Evolutionary conservation across 352 stramenopile species (phyloP).

Genomic region (Phytophthora hibernalis): DNA sequence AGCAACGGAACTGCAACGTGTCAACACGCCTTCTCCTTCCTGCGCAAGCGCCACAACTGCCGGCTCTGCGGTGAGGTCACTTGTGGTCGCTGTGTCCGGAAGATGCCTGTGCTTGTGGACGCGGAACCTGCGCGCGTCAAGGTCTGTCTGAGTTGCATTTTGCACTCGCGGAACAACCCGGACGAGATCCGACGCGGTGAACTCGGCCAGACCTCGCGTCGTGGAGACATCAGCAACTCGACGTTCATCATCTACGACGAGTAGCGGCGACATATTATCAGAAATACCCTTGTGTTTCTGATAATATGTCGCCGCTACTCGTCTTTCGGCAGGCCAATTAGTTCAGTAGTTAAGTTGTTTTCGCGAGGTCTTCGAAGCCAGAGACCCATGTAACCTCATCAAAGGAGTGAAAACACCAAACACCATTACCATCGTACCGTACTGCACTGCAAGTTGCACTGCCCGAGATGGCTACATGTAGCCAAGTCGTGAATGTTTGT

Average conservation of each 20-base stretch:
- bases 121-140: constrained; percentile 68
- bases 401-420: constrained; percentile 10
- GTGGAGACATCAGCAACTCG: constrained; percentile 57
- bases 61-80: constrained; percentile 73
- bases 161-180: constrained; percentile 68
- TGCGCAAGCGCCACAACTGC: constrained; percentile 81
- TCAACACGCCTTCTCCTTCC: constrained; percentile 77
- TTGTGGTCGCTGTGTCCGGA: constrained; percentile 77
- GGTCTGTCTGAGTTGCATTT: constrained; percentile 81
- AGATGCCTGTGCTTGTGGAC: constrained; percentile 75
- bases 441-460: neutral
- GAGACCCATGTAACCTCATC: constrained; percentile 22
- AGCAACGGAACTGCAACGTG: constrained; percentile 63
- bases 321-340: constrained; percentile 15
- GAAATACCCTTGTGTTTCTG: neutral
- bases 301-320: constrained; percentile 21
- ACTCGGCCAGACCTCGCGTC: constrained; percentile 31
- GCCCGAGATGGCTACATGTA: constrained; percentile 19
- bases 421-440: neutral
- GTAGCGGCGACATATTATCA: neutral
- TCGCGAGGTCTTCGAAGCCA: constrained; percentile 17
- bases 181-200: constrained; percentile 57
- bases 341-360: constrained; percentile 25
- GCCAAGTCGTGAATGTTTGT: constrained; percentile 14
- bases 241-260: constrained; percentile 81